These are phyloP conservation scores for Leucocoprinus birnbaumii DNA, from an alignment of 768 basidiomycete species.

Conservation along the genomic window DNA sequence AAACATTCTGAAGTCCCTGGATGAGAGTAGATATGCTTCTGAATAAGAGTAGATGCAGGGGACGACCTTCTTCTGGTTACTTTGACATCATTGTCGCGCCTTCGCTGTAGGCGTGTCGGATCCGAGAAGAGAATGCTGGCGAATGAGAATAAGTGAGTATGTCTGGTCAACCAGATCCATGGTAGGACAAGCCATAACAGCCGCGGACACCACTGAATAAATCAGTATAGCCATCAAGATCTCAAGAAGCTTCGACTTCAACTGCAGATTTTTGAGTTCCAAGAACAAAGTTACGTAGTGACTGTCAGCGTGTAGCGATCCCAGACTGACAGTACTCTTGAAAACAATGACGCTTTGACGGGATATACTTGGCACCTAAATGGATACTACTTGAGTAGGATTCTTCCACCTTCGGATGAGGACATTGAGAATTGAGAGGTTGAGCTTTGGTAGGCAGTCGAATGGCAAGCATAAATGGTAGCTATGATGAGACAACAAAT, in stretches of 20 bases:
- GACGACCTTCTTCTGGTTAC: not conserved
- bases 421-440: too few species aligned
- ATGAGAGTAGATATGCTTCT: not conserved
- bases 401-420: too few species aligned
- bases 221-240: not conserved
- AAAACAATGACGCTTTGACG: not conserved
- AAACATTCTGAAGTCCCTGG: not conserved
- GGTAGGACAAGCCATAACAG: not conserved
- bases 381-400: not conserved
- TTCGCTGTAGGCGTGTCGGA: not conserved
- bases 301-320: not conserved
- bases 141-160: not conserved
- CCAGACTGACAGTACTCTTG: not conserved
- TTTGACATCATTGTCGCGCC: not conserved
- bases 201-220: slow-evolving; percentile 7
- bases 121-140: not conserved
- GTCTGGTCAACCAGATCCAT: slow-evolving; percentile 3
- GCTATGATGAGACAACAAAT: too few species aligned
- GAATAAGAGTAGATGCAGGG: slow-evolving; percentile 1
- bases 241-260: not conserved
- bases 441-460: too few species aligned
- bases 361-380: not conserved
- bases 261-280: not conserved
- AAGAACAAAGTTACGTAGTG: slow-evolving; percentile 1
- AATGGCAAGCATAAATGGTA: too few species aligned